Base-by-base conservation (phyloP, 306 rosid species). In the Sesbania bispinosa region DNA sequence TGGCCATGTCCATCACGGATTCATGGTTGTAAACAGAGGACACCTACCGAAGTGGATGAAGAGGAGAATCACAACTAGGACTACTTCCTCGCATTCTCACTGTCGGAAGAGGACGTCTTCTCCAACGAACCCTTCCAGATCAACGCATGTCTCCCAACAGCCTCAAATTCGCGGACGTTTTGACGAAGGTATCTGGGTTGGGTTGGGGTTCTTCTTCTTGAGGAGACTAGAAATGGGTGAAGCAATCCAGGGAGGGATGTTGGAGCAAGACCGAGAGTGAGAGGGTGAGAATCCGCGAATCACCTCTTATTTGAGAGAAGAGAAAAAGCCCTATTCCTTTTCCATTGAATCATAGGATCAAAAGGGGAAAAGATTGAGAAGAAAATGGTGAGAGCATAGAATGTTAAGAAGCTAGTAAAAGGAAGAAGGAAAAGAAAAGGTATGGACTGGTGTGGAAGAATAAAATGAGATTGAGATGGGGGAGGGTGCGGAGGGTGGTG, bases 201-300 rank as follows among this genome's bases (percentile, higher is more conserved):
- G 58, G 4, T 69, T 10, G 3, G 20, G 24, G 32, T 89, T 91
- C 83, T 80, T 91, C 15, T 93, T 61, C 8, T 88, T 76, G 36
- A 95, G 79, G 33, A 95, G 74, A 33, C 71, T 78, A 13, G 96
- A 64, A 24, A 91, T 80, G 27, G 96, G 96, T 6, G 99, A 91
- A 8, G 66, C 80, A 70, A 88, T 74, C 74, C 96, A 75, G 1
- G 83, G 88, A 1, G 96, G 96, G 62, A 89, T 89, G 29, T 46
- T 80, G 20, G 87, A 62, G 3, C 97, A 90, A 10, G 95, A 88
- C 36, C 97, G 89, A 13, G 96, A 90, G 43, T 97, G 92, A 3
- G 96, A 83, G 2, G 99, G 99, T 24, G 97, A 91, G 27, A 95
- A 80, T 0, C 99, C 97, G 1, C 99, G 93, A 48, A 95, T 92